Conservation (phyloP, 2,329 filamentous ascomycete species). For the Sclerotinia nivalis region DNA sequence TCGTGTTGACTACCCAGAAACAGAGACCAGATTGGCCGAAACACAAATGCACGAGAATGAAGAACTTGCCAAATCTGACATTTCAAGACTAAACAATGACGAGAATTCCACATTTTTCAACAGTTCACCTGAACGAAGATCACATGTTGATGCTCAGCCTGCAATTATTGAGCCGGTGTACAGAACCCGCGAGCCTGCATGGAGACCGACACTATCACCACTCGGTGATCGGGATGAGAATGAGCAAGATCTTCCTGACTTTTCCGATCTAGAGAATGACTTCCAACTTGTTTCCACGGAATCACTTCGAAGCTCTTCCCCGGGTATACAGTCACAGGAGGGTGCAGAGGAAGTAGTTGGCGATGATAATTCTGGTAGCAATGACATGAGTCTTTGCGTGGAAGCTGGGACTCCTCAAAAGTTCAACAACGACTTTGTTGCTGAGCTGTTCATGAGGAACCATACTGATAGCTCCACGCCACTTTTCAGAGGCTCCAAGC, state of each 20-base stretch:
- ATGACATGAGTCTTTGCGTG: slow-evolving; percentile 16
- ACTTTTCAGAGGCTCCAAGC: slow-evolving; percentile 20
- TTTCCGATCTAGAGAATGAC: slow-evolving; percentile 18
- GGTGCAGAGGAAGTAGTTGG: not conserved
- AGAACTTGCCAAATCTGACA: not conserved
- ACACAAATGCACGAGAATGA: not conserved
- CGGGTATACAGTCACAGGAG: slow-evolving; percentile 8
- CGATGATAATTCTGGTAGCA: slow-evolving; percentile 8
- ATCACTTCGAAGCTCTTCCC: slow-evolving; percentile 10
- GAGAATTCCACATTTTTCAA: not conserved
- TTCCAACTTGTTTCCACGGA: slow-evolving; percentile 1
- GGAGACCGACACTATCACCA: slow-evolving; percentile 14
- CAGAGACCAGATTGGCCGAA: slow-evolving; percentile 23
- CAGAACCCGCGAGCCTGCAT: slow-evolving; percentile 9
- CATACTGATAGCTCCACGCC: not conserved
- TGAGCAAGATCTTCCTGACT: slow-evolving; percentile 22
- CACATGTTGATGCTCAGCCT: not conserved
- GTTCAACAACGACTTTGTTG: not conserved
- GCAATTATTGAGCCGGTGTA: not conserved
- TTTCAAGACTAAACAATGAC: not conserved
- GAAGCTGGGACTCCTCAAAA: slow-evolving; percentile 21
- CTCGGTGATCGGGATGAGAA: slow-evolving; percentile 1
- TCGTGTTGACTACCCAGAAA: slow-evolving; percentile 11
- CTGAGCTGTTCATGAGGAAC: slow-evolving; percentile 1
- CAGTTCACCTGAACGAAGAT: not conserved